Evolutionary conservation across 2,329 filamentous ascomycete species (phyloP).

Genomic region (Leptographium radiaticola): DNA sequence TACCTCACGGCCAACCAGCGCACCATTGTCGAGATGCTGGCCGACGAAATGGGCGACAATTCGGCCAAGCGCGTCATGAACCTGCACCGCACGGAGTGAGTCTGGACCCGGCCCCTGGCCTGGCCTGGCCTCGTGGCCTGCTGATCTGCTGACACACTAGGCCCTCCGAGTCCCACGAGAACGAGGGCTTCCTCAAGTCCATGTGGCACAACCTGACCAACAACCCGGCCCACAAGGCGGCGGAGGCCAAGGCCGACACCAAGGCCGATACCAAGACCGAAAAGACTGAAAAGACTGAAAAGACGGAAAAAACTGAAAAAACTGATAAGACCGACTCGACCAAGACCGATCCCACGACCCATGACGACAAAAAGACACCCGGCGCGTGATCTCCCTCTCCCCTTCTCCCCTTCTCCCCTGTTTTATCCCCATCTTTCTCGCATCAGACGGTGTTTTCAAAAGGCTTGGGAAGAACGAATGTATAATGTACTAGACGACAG

Average conservation of each 20-base stretch:
- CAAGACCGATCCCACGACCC: conserved; percentile 15
- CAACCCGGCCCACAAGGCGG: conserved; percentile 42
- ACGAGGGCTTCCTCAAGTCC: conserved; percentile 83
- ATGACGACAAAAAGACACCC: conserved; percentile 9
- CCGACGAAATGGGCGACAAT: conserved; percentile 90
- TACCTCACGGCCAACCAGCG: conserved; percentile 84
- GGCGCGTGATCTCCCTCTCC: not conserved
- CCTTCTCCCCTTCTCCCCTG: not conserved
- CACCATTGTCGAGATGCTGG: conserved; percentile 87
- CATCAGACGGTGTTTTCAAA: conserved; percentile 5
- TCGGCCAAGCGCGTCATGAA: conserved; percentile 90
- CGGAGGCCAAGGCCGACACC: not conserved
- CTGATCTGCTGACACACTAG: too few species aligned
- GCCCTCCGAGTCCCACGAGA: conserved; percentile 41
- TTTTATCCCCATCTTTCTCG: not conserved
- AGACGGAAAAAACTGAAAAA: too few species aligned
- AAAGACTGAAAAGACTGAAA: conserved; percentile 8
- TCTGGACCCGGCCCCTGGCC: conserved; percentile 14
- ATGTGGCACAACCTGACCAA: conserved; percentile 91
- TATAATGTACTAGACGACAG: not conserved
- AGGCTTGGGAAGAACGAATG: not conserved
- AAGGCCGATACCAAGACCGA: conserved; percentile 1
- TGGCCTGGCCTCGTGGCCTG: not conserved
- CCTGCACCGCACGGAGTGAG: conserved; percentile 43
- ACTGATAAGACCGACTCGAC: conserved; percentile 19